phyloP scores from a whole-genome alignment of 176 grass and related monocot genomes.

The Oryza coarctata region DNA sequence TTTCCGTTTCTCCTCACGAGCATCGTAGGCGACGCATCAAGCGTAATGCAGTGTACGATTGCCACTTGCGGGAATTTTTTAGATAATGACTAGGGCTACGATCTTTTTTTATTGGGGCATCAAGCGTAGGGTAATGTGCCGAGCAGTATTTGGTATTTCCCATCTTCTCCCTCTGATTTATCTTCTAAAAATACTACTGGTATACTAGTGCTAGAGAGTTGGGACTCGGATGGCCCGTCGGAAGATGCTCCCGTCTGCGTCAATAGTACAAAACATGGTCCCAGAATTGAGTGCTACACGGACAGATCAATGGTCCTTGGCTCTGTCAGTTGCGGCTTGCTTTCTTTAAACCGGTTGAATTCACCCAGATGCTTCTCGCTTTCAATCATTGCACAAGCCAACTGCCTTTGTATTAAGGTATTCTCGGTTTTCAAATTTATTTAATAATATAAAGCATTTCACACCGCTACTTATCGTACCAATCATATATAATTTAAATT shows the following conservation, averaged over 20 bases:
- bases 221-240: background rate
- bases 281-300: conserved; percentile 8
- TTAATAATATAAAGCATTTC: too few species aligned
- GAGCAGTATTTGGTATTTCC: background rate
- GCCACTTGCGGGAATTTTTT: background rate
- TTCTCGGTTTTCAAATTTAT: too few species aligned
- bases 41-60: background rate
- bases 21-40: too few species aligned
- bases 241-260: conserved; percentile 36
- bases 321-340: conserved; percentile 28
- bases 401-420: background rate
- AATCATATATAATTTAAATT: too few species aligned
- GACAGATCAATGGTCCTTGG: conserved; percentile 17
- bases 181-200: background rate
- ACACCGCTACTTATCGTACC: too few species aligned
- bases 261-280: conserved; percentile 13
- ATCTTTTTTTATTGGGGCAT: background rate
- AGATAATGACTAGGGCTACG: background rate
- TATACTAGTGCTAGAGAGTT: background rate
- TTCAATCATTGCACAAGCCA: background rate
- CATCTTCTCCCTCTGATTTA: background rate
- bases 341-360: conserved; percentile 11
- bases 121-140: background rate
- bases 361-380: background rate
- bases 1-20: background rate